phyloP scores from a whole-genome alignment of 108 stramenopile genomes.

The Nitzschia putrida region DNA sequence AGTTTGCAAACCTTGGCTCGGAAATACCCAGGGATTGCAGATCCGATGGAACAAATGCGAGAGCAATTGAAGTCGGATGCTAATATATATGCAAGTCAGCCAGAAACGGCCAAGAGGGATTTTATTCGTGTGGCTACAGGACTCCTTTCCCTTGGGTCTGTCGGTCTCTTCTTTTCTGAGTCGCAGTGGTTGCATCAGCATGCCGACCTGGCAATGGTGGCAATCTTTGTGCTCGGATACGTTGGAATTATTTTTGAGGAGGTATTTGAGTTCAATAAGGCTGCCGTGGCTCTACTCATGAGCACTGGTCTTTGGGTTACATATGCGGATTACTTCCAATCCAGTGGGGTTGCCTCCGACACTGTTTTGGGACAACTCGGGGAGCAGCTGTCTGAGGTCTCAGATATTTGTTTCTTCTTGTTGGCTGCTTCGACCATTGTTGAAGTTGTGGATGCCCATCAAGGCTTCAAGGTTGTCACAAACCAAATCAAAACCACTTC shows the following conservation, averaged over 20 bases:
- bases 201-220: constrained; percentile 81
- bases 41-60: constrained; percentile 73
- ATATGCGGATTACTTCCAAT: constrained; percentile 85
- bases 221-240: constrained; percentile 88
- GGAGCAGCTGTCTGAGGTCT: constrained; percentile 91
- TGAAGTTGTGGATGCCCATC: constrained; percentile 93
- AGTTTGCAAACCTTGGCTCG: constrained; percentile 58
- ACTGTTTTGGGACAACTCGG: constrained; percentile 74
- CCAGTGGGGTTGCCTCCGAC: constrained; percentile 62
- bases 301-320: constrained; percentile 92
- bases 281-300: constrained; percentile 90
- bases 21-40: constrained; percentile 71
- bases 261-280: constrained; percentile 93
- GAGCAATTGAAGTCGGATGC: constrained; percentile 78
- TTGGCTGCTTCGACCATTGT: constrained; percentile 93
- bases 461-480: constrained; percentile 94
- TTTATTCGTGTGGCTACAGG: constrained; percentile 64
- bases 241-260: constrained; percentile 94
- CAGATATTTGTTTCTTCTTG: constrained; percentile 93
- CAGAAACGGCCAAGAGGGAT: constrained; percentile 77
- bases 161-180: constrained; percentile 70
- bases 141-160: constrained; percentile 48
- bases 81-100: constrained; percentile 53
- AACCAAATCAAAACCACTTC: constrained; percentile 87
- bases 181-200: constrained; percentile 78